Evolutionary conservation across 768 basidiomycete species (phyloP), one percentile per base, ranked within the genome.

Genomic region (Lactarius hengduanensis): DNA sequence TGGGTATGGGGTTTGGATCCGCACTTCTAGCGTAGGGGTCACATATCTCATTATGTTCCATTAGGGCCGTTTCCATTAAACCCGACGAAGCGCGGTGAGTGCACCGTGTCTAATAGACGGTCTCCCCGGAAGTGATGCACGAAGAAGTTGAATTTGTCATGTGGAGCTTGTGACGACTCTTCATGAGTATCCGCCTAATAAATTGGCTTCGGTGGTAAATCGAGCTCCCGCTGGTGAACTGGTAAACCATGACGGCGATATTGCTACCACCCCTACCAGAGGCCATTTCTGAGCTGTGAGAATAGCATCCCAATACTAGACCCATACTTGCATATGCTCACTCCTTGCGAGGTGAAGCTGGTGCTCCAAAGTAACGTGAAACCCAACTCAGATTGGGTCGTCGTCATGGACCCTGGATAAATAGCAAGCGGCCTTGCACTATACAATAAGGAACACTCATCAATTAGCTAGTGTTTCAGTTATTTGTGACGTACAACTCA

Each of bases 1-100:
- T 53, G 50, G 50, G 47, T 50, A 50, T 50, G 47, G n/a, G 47
- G 22, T 26, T 53, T 26, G 50, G 50, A 15, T 45, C 50, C 50
- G 50, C 13, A 15, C 22, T 53, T n/a, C 22, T 50, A 50, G 15
- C 45, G 45, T n/a, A 45, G 45, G 45, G 45, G 40, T 18, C 41
- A 18, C 16, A 18, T 41, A 41, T 41, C 9, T 34, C 34, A 34
- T 34, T 34, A 34, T 34, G 34, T 34, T 34, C 34, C 8, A 32
- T 32, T 7, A 32, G 32, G 6, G 32, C 32, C 32, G 8, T 34
- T 34, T 47, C 45, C 47, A 28, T 53, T 26, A 53, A 26, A 28
- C 13, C 50, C 11, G 13, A 53, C 22, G 13, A 26, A 53, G 50
- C 50, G 47, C 11, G 11, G 47, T 22, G 4, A 16, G 50, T 53